phyloP scores from a whole-genome alignment of 208 protist genomes.

The Trypanosoma melophagium region DNA sequence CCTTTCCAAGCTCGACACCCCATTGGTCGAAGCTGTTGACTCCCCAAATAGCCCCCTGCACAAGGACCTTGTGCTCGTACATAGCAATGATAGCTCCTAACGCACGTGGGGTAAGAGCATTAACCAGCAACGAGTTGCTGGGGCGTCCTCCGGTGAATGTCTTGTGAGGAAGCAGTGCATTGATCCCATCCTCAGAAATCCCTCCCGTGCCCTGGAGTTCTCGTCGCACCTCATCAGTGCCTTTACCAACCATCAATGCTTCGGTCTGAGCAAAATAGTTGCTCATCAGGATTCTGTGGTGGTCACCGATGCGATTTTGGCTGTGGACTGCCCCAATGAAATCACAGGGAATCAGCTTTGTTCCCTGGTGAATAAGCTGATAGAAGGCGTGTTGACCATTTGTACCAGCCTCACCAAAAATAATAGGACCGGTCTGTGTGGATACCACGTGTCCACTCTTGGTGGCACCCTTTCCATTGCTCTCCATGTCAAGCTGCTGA shows the following conservation, averaged over 20 bases:
- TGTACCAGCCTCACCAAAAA: slow-evolving; percentile 96
- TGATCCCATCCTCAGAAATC: slow-evolving; percentile 53
- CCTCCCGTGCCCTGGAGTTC: slow-evolving; percentile 69
- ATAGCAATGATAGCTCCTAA: slow-evolving; percentile 96
- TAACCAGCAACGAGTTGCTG: slow-evolving; percentile 95
- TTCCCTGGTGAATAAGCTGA: slow-evolving; percentile 97
- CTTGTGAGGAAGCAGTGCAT: slow-evolving; percentile 74
- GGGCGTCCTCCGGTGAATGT: slow-evolving; percentile 94
- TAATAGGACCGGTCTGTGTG: slow-evolving; percentile 93
- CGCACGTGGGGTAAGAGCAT: slow-evolving; percentile 90
- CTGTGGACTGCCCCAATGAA: slow-evolving; percentile 93
- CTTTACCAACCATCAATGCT: slow-evolving; percentile 97
- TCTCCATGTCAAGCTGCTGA: slow-evolving; percentile 98
- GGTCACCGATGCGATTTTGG: slow-evolving; percentile 92
- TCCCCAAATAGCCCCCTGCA: slow-evolving; percentile 96
- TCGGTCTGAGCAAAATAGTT: slow-evolving; percentile 98
- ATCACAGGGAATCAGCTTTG: slow-evolving; percentile 96
- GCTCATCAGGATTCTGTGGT: slow-evolving; percentile 95
- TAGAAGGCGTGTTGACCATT: slow-evolving; percentile 96
- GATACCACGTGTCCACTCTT: slow-evolving; percentile 53
- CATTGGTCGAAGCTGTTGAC: slow-evolving; percentile 98
- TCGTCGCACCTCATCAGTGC: slow-evolving; percentile 67
- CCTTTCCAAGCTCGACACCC: slow-evolving; percentile 97
- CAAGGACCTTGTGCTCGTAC: slow-evolving; percentile 98
- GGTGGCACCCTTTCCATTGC: slow-evolving; percentile 95